Base-by-base conservation (phyloP, 108 stramenopile genomes). In the Skeletonema grethae region DNA sequence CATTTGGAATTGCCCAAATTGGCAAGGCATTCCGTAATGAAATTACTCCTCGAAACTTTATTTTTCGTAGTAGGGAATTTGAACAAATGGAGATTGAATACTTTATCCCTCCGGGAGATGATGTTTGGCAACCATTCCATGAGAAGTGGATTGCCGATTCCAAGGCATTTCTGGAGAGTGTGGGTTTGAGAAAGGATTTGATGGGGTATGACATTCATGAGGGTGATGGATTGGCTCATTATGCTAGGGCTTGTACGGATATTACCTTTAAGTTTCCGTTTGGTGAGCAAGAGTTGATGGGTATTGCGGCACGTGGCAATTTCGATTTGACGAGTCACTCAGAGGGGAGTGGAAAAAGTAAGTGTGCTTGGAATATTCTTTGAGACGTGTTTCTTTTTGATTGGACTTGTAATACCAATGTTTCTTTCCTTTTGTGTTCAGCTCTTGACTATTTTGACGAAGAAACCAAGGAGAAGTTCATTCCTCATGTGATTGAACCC, bases 21-120 rank as follows among this genome's bases (percentile, higher is more conserved):
- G 98, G 98, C 48, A 98, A 98, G 84, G 96, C 97, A 25, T 99
- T 98, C 76, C 91, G 98, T 8, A 99, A 99, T 77, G 98, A 99
- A 76, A 98, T 99, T 57, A 97, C 97, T 7, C 96, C 97, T 5
- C 80, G 97, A 15, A 97, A 97, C 68, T 99, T 97, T 73, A 94
- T 99, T 66, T 99, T 98, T 73, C 95, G 97, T 57, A 82, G 84
- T n/a, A 85, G 98, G 9, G 98, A 99, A 80, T 99, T 99, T 70
- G 97, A 98, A 82, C 98, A 99, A 84, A 96, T 96, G 95, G 98
- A 99, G 76, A 88, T 98, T 32, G 94, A 98, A 75, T 96, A 95
- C 72, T 98, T 98, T 65, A 94, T 95, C 61, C 86, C 84, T 46
- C 94, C 91, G 0, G 93, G 85, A 15, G 95, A 94, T 65, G 93